Percentiles rank a stretch among this genome's conserved stretches.
Evolutionary conservation across 768 basidiomycete genomes (phyloP).

Genomic region (Pisolithus sp.): DNA sequence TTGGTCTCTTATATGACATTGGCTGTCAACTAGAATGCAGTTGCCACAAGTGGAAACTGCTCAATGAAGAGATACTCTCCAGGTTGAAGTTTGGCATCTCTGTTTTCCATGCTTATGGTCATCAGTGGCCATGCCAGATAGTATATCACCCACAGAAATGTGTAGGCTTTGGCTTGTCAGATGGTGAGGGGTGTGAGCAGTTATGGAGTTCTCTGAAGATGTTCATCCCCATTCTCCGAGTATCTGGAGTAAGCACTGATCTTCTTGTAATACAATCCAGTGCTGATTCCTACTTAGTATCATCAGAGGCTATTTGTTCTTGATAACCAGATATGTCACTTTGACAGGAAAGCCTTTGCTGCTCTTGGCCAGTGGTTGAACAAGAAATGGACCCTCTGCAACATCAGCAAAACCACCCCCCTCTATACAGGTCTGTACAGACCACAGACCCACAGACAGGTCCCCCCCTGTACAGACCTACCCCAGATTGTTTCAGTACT

Average conservation of each 20-base stretch:
- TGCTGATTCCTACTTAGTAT: slow-evolving; percentile 1
- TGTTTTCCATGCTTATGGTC: slow-evolving; percentile 32
- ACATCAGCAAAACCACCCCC: no score
- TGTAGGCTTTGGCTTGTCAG: slow-evolving; percentile 26
- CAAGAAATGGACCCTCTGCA: not conserved
- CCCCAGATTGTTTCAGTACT: no score
- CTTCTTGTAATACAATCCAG: not conserved
- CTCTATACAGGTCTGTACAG: no score
- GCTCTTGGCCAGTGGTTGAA: slow-evolving; percentile 6
- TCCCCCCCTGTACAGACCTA: no score
- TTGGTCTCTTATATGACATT: no score
- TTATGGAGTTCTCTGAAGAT: slow-evolving; percentile 24
- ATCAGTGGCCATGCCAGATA: slow-evolving; percentile 31
- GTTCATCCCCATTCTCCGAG: slow-evolving; percentile 12
- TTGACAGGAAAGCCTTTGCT: not conserved
- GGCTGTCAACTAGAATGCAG: no score
- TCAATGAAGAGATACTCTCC: no score
- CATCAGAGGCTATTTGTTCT: slow-evolving; percentile 8
- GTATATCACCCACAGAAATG: slow-evolving; percentile 28
- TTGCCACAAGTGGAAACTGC: no score
- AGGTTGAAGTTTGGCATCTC: slow-evolving; percentile 17
- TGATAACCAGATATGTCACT: slow-evolving; percentile 4
- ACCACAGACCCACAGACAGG: no score
- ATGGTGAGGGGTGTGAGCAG: slow-evolving; percentile 32
- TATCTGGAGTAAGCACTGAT: slow-evolving; percentile 14